phyloP scores from a whole-genome alignment of 169 alveolate species.

The Cryptosporidium ubiquitum region DNA sequence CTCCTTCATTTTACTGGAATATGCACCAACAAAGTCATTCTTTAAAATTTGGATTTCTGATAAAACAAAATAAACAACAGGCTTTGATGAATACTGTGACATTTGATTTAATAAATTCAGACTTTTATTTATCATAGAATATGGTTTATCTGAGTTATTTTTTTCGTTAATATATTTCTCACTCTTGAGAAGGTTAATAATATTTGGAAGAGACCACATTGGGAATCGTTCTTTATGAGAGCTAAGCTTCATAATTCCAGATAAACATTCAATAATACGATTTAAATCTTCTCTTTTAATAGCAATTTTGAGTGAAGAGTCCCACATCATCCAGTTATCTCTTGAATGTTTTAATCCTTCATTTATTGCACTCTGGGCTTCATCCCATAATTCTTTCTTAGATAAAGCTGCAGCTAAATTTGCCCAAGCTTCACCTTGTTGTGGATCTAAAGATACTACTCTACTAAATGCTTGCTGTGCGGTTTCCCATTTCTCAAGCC shows the following conservation, averaged over 20 bases:
- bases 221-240: constrained; percentile 56
- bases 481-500: constrained; percentile 80
- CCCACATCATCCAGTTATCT: constrained; percentile 91
- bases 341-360: constrained; percentile 86
- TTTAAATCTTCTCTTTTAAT: constrained; percentile 71
- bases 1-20: constrained; percentile 47
- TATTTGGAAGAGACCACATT: constrained; percentile 65
- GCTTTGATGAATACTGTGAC: constrained; percentile 62
- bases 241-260: constrained; percentile 12
- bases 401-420: constrained; percentile 89
- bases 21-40: constrained; percentile 36
- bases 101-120: constrained; percentile 31
- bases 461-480: constrained; percentile 86
- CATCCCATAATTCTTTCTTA: constrained; percentile 83
- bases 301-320: constrained; percentile 81
- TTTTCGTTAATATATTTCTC: constrained; percentile 19
- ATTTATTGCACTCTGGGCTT: constrained; percentile 87
- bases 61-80: constrained; percentile 47
- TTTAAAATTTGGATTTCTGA: constrained; percentile 57
- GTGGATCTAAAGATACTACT: constrained; percentile 86
- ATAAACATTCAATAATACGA: constrained; percentile 43
- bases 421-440: constrained; percentile 93
- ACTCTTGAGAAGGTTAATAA: constrained; percentile 33
- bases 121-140: constrained; percentile 39
- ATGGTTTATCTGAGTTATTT: constrained; percentile 2